Evolutionary conservation across 1,284 basidiomycete species (phyloP).

Genomic region (Trametes pubescens): DNA sequence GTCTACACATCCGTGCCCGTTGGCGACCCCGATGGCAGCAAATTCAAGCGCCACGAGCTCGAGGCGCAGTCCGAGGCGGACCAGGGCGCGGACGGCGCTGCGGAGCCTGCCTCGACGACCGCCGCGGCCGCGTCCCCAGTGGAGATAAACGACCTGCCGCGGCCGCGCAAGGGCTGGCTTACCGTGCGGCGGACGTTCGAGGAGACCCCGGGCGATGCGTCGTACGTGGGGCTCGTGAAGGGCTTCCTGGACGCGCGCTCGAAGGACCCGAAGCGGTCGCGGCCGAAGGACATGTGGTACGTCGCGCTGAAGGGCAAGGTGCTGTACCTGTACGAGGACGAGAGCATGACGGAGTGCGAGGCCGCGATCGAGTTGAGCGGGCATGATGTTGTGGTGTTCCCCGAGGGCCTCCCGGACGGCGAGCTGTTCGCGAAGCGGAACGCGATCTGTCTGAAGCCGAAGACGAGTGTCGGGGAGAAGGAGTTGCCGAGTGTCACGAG

Average conservation of each 20-base stretch:
- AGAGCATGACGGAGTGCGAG: slow-evolving; percentile 86
- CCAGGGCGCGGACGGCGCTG: slow-evolving; percentile 32
- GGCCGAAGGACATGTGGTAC: slow-evolving; percentile 90
- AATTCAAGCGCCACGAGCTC: slow-evolving; percentile 39
- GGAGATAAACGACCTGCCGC: slow-evolving; percentile 66
- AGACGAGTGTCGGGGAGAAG: slow-evolving; percentile 43
- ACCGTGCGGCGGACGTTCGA: slow-evolving; percentile 86
- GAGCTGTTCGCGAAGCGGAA: slow-evolving; percentile 92
- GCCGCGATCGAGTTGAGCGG: slow-evolving; percentile 83
- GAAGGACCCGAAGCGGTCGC: slow-evolving; percentile 78
- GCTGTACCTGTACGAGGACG: slow-evolving; percentile 92
- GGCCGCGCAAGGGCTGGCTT: slow-evolving; percentile 83
- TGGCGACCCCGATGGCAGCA: slow-evolving; percentile 52
- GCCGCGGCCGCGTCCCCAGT: slow-evolving; percentile 36
- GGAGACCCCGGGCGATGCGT: slow-evolving; percentile 64
- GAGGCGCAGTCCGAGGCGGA: slow-evolving; percentile 42
- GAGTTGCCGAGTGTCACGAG: slow-evolving; percentile 60
- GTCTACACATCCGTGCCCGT: slow-evolving; percentile 83
- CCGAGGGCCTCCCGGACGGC: slow-evolving; percentile 78
- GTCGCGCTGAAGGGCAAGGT: slow-evolving; percentile 89
- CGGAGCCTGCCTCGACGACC: slow-evolving; percentile 36
- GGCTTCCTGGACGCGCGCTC: slow-evolving; percentile 79
- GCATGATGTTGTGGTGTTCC: slow-evolving; percentile 79
- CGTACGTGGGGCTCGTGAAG: slow-evolving; percentile 74
- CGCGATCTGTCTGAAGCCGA: slow-evolving; percentile 80